Base-by-base conservation (phyloP, 306 rosid genomes). In the Cyclanthera cordifolia region DNA sequence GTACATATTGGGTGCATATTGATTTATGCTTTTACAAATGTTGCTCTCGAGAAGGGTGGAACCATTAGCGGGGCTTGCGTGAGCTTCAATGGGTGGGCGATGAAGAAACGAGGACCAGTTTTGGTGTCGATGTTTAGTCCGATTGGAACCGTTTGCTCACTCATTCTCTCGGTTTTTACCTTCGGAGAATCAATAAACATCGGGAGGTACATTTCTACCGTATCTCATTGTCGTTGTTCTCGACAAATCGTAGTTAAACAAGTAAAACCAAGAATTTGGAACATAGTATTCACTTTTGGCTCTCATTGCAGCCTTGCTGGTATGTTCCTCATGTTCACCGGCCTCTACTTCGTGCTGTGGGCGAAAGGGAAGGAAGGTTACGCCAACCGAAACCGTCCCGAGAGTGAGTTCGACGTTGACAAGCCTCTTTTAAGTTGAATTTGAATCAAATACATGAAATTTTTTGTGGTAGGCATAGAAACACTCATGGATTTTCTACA, bases 281-380 rank as follows among this genome's bases (percentile, higher is more conserved):
- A 30, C 27, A 61, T 61, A 0, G 12, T 63, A 5, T 41, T 63
- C 13, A 64, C 43, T 27, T 67, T 37, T 30, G 49, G 10, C 57
- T 72, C 4, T 11, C 14, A 41, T 32, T 71, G 86, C 95, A 93
- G 95, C 80, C 59, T 89, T 67, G 90, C 64, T 27, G 96, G 95
- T 14, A 93, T 89, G 96, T 64, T 88, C 70, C 85, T 89, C 66
- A 83, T 89, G 96, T 93, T 93, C 76, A 78, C 60, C 39, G 99
- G 99, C 50, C 90, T 93, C 20, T 93, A 93, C 79, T 78, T 86
- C 20, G 95, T 93, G 78, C 90, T 89, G 2, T 93, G 98, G 96
- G 91, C 94, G 2, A 89, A 93, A 82, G 87, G 89, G 30, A 87
- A 87, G 78, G 98, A 93, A 85, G 82, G 79, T 8, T 70, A 64